These are phyloP conservation scores for Mycena metata DNA, from an alignment of 768 basidiomycete species.

Conservation along the genomic window DNA sequence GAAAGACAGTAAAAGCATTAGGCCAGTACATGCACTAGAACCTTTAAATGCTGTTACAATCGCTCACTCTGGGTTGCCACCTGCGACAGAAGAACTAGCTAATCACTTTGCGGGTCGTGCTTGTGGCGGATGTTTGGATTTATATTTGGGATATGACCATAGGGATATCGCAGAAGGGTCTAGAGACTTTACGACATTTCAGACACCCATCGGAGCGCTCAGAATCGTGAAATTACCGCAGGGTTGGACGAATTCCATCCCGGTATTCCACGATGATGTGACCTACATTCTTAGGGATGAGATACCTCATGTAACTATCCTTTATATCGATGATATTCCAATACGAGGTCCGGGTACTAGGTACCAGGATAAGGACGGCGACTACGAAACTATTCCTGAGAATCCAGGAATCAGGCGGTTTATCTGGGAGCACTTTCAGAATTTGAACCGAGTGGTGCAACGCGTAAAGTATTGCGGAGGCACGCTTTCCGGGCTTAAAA, in stretches of 20 bases:
- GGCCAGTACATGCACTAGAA: constrained; percentile 45
- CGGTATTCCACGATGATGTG: background rate
- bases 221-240: background rate
- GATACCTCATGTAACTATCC: background rate
- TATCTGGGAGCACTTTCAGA: background rate
- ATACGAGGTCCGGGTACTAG: background rate
- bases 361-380: background rate
- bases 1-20: constrained; percentile 41
- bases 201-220: background rate
- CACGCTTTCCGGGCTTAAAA: too few relatives aligned
- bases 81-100: constrained; percentile 33
- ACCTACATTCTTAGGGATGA: background rate
- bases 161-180: constrained; percentile 35
- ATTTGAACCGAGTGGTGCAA: background rate
- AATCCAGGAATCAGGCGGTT: background rate
- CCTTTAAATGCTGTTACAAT: constrained; percentile 45
- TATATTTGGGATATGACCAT: constrained; percentile 46
- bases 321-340: background rate
- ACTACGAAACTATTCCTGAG: background rate
- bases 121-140: constrained; percentile 38
- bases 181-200: background rate
- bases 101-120: constrained; percentile 32
- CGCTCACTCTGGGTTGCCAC: constrained; percentile 39
- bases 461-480: constrained; percentile 1
- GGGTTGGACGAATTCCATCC: background rate